Evolutionary conservation across 2,329 filamentous ascomycete genomes (phyloP).

Genomic region (Colletotrichum sojae): DNA sequence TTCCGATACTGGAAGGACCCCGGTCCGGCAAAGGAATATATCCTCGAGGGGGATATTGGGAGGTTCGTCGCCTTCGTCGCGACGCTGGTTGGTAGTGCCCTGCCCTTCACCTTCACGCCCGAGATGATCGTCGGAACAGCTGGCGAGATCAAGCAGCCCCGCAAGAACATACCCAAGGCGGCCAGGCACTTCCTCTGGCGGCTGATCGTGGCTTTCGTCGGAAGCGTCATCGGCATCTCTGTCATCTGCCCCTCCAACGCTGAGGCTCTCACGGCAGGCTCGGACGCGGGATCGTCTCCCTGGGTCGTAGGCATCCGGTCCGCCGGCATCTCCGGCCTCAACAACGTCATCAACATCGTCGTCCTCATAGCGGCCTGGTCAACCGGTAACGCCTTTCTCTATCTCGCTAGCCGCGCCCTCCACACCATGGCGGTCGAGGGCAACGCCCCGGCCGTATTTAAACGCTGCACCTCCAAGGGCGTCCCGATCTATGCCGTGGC

Average conservation of each 20-base stretch:
- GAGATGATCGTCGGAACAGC: conserved; percentile 43
- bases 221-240: conserved; percentile 66
- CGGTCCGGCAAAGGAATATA: conserved; percentile 18
- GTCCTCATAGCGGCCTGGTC: conserved; percentile 66
- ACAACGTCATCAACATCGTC: conserved; percentile 68
- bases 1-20: conserved; percentile 37
- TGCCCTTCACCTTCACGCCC: conserved; percentile 43
- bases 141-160: conserved; percentile 56
- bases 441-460: conserved; percentile 5
- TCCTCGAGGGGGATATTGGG: conserved; percentile 40
- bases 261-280: conserved; percentile 51
- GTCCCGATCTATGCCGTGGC: conserved; percentile 46
- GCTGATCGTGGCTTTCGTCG: conserved; percentile 58
- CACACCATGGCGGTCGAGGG: conserved; percentile 33
- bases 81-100: conserved; percentile 29
- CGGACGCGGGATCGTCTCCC: conserved; percentile 58
- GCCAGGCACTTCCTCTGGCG: conserved; percentile 46
- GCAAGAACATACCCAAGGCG: conserved; percentile 53
- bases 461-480: neutral
- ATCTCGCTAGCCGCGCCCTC: conserved; percentile 68
- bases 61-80: conserved; percentile 32
- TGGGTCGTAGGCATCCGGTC: conserved; percentile 65
- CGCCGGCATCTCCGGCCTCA: conserved; percentile 66
- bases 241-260: conserved; percentile 68
- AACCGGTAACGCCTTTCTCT: conserved; percentile 66